phyloP scores from a whole-genome alignment of 768 basidiomycete genomes.

The Leccinum boreale region DNA sequence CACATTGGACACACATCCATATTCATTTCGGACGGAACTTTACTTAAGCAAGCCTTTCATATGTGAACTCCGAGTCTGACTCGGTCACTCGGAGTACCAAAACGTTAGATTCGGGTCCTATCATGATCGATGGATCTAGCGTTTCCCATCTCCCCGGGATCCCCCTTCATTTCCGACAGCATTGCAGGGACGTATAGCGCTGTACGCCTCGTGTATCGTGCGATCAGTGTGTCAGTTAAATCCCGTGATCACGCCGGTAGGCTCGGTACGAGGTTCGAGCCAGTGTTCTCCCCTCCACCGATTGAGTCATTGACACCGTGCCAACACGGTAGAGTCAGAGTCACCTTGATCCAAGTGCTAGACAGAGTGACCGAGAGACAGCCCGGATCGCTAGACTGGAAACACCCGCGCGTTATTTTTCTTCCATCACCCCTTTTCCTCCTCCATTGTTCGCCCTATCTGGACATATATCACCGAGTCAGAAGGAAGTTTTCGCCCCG shows the following conservation, averaged over 20 bases:
- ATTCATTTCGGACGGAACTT: not conserved
- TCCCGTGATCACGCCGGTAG: not conserved
- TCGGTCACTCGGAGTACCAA: not conserved
- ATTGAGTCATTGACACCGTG: no score
- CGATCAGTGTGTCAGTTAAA: not conserved
- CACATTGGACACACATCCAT: not conserved
- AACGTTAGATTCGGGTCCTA: not conserved
- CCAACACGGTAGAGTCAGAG: not conserved
- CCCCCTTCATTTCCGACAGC: not conserved
- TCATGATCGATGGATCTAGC: not conserved
- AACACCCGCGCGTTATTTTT: not conserved
- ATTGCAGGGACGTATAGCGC: not conserved
- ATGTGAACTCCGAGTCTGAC: not conserved
- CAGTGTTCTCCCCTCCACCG: no score
- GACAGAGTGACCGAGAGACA: not conserved
- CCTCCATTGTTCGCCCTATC: constrained; percentile 13
- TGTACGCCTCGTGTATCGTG: not conserved
- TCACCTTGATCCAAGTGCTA: not conserved
- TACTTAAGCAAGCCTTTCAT: not conserved
- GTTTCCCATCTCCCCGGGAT: not conserved
- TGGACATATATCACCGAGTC: not conserved
- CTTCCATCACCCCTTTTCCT: not conserved
- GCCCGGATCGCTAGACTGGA: not conserved
- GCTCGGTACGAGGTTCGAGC: no score
- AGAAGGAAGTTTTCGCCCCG: not conserved